Evolutionary conservation across 768 basidiomycete species (phyloP).

Genomic region (Hemileccinum impolitum): DNA sequence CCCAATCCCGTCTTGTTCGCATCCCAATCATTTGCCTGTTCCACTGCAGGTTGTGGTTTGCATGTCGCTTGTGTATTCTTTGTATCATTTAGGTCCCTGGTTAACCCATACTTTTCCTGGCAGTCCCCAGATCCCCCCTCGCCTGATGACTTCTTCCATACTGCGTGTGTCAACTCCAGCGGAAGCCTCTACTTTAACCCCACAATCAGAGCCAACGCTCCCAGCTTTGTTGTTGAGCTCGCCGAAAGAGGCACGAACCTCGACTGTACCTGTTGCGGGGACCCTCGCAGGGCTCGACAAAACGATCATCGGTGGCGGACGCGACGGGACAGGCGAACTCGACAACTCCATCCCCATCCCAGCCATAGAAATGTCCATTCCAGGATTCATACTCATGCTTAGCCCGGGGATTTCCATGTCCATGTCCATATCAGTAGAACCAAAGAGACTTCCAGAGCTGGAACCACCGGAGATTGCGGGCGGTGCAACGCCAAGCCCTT

Average conservation of each 20-base stretch:
- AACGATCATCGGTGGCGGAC: slow-evolving; percentile 51
- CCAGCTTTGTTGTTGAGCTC: slow-evolving; percentile 29
- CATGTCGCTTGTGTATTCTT: not conserved
- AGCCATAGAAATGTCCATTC: slow-evolving; percentile 30
- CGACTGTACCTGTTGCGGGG: slow-evolving; percentile 61
- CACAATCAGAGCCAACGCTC: slow-evolving; percentile 15
- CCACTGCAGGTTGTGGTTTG: not conserved
- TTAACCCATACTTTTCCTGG: slow-evolving; percentile 59
- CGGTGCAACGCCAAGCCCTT: slow-evolving; percentile 25
- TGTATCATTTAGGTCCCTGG: slow-evolving; percentile 14
- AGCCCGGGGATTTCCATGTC: slow-evolving; percentile 35
- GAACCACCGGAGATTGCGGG: slow-evolving; percentile 23
- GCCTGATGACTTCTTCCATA: slow-evolving; percentile 67
- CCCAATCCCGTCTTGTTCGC: slow-evolving; percentile 2
- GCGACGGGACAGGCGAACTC: slow-evolving; percentile 34
- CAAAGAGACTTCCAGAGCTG: slow-evolving; percentile 27
- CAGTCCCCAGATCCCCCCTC: slow-evolving; percentile 68
- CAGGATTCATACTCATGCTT: slow-evolving; percentile 33
- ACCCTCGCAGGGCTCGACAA: slow-evolving; percentile 66
- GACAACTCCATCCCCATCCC: slow-evolving; percentile 27
- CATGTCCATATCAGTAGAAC: slow-evolving; percentile 31
- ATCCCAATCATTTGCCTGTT: not conserved
- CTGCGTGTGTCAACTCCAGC: slow-evolving; percentile 49
- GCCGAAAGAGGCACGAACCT: slow-evolving; percentile 62
- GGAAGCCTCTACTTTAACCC: slow-evolving; percentile 23